A percentile compares a stretch with the other conserved stretches of the same genome.
Conservation (phyloP, 768 basidiomycete genomes). For the Lactifluus volemus region DNA sequence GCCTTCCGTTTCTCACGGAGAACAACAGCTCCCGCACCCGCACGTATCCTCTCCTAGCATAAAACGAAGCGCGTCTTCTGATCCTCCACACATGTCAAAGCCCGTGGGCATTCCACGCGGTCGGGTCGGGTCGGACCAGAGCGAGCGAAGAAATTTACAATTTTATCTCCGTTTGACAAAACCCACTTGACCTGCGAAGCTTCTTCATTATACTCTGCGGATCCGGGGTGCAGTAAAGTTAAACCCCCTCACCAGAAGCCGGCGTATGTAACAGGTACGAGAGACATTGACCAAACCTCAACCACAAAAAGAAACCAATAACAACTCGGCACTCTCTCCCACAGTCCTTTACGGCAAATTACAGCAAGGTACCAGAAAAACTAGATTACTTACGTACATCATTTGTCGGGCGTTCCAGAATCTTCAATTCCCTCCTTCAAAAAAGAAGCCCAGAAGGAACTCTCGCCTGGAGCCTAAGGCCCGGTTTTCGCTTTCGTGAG, state of each 20-base stretch:
- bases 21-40: not conserved
- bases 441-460: conserved; percentile 4
- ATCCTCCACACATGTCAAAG: not conserved
- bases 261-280: conserved; percentile 1
- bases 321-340: not conserved
- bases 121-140: not conserved
- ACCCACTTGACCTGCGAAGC: not conserved
- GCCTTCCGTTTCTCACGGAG: conserved; percentile 8
- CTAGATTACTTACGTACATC: conserved; percentile 5
- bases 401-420: conserved; percentile 1
- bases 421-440: not conserved
- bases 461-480: conserved; percentile 1
- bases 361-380: conserved; percentile 6
- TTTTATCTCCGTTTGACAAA: not conserved
- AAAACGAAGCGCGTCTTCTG: not conserved
- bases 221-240: conserved; percentile 1
- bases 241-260: conserved; percentile 4
- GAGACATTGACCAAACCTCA: not conserved
- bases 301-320: not conserved
- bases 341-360: conserved; percentile 7
- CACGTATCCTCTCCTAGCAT: not conserved
- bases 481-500: conserved; percentile 6
- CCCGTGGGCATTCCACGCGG: not conserved
- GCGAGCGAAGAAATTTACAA: not conserved
- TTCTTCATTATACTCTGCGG: not conserved